A percentile compares a stretch with the other conserved stretches of the same genome.
Conservation (phyloP, 1,284 basidiomycete genomes). For the Xanthoconium separans region DNA sequence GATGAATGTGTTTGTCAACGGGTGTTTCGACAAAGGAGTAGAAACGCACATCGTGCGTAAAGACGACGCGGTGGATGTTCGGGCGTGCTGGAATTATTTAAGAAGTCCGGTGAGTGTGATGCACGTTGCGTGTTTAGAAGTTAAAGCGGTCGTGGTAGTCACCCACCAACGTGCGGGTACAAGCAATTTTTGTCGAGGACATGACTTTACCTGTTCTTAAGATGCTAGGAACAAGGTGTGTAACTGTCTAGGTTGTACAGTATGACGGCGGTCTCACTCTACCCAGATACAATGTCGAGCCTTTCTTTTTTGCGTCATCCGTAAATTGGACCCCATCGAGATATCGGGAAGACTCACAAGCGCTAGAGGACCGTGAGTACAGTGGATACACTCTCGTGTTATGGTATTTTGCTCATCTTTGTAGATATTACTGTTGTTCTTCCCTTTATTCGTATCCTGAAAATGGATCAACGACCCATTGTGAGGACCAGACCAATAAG, state of each 20-base stretch:
- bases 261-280: constrained; percentile 1
- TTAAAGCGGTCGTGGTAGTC: constrained; percentile 27
- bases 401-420: neutral
- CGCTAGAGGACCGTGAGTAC: constrained; percentile 45
- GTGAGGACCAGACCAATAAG: constrained; percentile 8
- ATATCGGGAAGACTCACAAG: constrained; percentile 45
- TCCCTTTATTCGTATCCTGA: constrained; percentile 44
- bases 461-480: constrained; percentile 16
- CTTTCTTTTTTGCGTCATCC: constrained; percentile 58
- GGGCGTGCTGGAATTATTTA: constrained; percentile 22
- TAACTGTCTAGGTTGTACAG: neutral
- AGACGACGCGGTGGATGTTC: constrained; percentile 1
- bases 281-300: constrained; percentile 41
- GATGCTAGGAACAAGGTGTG: constrained; percentile 51
- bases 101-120: constrained; percentile 18
- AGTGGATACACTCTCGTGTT: constrained; percentile 17
- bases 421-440: constrained; percentile 50
- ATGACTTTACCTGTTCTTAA: constrained; percentile 45
- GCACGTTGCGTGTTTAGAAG: neutral
- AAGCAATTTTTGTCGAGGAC: constrained; percentile 50
- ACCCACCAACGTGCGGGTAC: constrained; percentile 36
- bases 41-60: constrained; percentile 8
- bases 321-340: constrained; percentile 54
- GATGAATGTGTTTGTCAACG: constrained; percentile 41
- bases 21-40: constrained; percentile 19